Conservation (phyloP, 1,284 basidiomycete genomes). For the Malassezia restricta region DNA sequence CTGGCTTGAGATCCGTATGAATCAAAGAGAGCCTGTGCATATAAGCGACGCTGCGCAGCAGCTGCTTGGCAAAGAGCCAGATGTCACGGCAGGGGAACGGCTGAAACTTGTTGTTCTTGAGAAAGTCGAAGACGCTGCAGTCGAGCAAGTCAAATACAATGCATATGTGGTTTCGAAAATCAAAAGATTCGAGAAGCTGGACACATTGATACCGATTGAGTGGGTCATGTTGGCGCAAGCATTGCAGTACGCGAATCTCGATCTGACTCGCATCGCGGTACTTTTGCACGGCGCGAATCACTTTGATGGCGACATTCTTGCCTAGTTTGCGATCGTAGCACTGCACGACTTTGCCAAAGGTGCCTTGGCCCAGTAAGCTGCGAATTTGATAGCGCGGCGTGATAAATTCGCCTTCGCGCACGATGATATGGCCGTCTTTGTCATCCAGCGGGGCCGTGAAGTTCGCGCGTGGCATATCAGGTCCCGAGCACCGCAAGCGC, state of each 20-base stretch:
- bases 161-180: conserved; percentile 95
- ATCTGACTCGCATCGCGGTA: conserved; percentile 96
- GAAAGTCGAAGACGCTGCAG: conserved; percentile 96
- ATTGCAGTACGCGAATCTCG: conserved; percentile 86
- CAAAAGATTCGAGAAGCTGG: conserved; percentile 85
- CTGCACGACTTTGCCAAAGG: conserved; percentile 97
- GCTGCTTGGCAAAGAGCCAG: conserved; percentile 82
- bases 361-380: conserved; percentile 83
- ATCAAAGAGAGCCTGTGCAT: conserved; percentile 80
- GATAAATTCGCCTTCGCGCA: conserved; percentile 41
- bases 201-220: conserved; percentile 90
- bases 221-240: conserved; percentile 80
- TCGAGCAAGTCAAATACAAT: conserved; percentile 90
- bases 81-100: conserved; percentile 94
- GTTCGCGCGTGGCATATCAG: neutral
- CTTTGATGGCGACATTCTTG: conserved; percentile 86
- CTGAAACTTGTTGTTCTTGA: conserved; percentile 93
- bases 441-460: conserved; percentile 36
- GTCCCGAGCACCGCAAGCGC: neutral
- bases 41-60: conserved; percentile 86
- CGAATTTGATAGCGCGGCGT: conserved; percentile 56
- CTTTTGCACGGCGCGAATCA: conserved; percentile 55
- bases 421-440: conserved; percentile 48
- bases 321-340: conserved; percentile 61
- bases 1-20: conserved; percentile 94